Evolutionary conservation across 2,329 filamentous ascomycete species (phyloP).

Genomic region (Ophiostoma triangulosporum): DNA sequence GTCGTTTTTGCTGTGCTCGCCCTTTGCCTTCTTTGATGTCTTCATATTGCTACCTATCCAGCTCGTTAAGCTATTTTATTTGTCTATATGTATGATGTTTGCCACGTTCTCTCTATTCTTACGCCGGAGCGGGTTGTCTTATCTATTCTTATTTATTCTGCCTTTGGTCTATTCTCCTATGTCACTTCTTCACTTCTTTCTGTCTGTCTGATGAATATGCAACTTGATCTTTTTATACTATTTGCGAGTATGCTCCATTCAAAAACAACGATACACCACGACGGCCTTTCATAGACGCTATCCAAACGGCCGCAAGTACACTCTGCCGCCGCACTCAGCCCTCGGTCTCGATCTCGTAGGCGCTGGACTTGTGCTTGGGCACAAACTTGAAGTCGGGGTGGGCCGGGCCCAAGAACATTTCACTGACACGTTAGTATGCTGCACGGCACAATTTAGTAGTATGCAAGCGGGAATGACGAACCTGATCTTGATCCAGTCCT

Average conservation of each 20-base stretch:
- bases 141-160: not conserved
- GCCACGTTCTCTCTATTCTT: not conserved
- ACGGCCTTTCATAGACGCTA: no score
- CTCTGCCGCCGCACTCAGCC: no score
- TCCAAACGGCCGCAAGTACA: no score
- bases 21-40: not conserved
- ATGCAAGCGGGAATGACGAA: constrained; percentile 21
- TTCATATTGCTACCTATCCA: not conserved
- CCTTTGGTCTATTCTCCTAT: not conserved
- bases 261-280: no score
- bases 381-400: constrained; percentile 86
- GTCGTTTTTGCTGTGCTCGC: not conserved
- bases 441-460: not conserved
- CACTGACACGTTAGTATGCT: constrained; percentile 37
- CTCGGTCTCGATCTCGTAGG: constrained; percentile 60
- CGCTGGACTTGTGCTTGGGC: constrained; percentile 94
- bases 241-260: no score
- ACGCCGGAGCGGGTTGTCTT: not conserved
- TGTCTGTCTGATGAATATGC: not conserved
- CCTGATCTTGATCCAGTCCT: constrained; percentile 98
- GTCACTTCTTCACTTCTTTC: not conserved
- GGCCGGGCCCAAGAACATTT: constrained; percentile 92
- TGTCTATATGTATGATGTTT: not conserved
- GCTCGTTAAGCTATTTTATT: not conserved
- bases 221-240: not conserved